Evolutionary conservation across 2,329 filamentous ascomycete species (phyloP).

Genomic region (Fusarium oligoseptatum): DNA sequence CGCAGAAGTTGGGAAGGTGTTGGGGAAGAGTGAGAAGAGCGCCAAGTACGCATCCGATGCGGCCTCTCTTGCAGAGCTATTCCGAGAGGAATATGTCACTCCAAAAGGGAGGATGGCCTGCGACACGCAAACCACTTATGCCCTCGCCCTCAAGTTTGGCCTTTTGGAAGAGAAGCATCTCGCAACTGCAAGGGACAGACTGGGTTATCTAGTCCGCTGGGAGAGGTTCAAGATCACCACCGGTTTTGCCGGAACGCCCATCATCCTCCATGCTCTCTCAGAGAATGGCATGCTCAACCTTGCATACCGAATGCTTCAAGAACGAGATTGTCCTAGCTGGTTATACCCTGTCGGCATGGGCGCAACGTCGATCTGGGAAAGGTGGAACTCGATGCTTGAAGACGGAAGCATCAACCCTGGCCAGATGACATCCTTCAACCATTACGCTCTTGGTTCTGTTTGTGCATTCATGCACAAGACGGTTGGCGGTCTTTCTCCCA

Average conservation of each 20-base stretch:
- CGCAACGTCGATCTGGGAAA: constrained; percentile 64
- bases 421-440: constrained; percentile 64
- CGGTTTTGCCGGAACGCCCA: constrained; percentile 58
- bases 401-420: constrained; percentile 60
- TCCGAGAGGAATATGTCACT: not conserved
- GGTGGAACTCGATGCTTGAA: constrained; percentile 61
- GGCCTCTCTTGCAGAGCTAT: constrained; percentile 22
- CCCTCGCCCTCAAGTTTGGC: constrained; percentile 49
- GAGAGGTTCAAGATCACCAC: constrained; percentile 55
- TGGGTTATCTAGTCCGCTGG: constrained; percentile 47
- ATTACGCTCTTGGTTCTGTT: constrained; percentile 62
- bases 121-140: not conserved
- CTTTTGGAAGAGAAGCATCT: constrained; percentile 53
- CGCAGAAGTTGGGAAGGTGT: constrained; percentile 48
- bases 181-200: constrained; percentile 47
- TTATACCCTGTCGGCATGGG: constrained; percentile 61
- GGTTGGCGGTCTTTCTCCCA: not conserved
- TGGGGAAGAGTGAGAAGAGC: constrained; percentile 51
- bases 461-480: constrained; percentile 27
- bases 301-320: constrained; percentile 56
- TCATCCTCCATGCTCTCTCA: constrained; percentile 42
- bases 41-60: constrained; percentile 33
- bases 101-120: not conserved
- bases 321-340: constrained; percentile 60
- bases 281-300: not conserved